Evolutionary conservation across 352 stramenopile genomes (phyloP).

Genomic region (Phytophthora vignae): DNA sequence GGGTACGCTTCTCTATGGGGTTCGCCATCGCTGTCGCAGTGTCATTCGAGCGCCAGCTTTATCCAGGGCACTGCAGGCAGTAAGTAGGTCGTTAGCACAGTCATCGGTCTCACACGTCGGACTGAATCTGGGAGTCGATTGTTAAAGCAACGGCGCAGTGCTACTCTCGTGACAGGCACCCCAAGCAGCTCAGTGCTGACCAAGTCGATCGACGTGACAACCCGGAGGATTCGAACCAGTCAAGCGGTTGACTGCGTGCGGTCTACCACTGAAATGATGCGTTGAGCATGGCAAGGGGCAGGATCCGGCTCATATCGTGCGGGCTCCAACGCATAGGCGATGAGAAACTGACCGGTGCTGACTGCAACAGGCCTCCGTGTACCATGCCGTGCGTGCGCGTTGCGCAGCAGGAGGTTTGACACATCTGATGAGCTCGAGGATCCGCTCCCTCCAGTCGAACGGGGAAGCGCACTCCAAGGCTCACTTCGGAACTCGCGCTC

Average conservation of each 20-base stretch:
- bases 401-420: slow-evolving; percentile 7
- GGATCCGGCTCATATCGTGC: neutral
- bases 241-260: neutral
- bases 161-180: slow-evolving; percentile 13
- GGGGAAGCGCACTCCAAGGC: neutral
- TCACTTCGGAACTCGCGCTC: slow-evolving; percentile 28
- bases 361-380: slow-evolving; percentile 6
- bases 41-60: neutral
- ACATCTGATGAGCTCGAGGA: slow-evolving; percentile 19
- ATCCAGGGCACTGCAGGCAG: no score
- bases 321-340: neutral
- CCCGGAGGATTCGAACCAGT: slow-evolving; percentile 19
- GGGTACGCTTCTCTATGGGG: neutral
- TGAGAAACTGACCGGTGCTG: slow-evolving; percentile 32
- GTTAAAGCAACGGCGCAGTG: slow-evolving; percentile 7
- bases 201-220: slow-evolving; percentile 12
- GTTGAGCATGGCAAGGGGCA: slow-evolving; percentile 17
- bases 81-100: neutral
- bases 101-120: neutral
- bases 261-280: slow-evolving; percentile 17
- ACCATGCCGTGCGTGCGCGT: slow-evolving; percentile 16
- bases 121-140: slow-evolving; percentile 7
- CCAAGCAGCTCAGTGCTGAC: slow-evolving; percentile 2
- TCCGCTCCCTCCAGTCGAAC: slow-evolving; percentile 4
- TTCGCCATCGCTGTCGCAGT: slow-evolving; percentile 6